Evolutionary conservation across 768 basidiomycete genomes (phyloP), one percentile per base, ranked within the genome.

Genomic region (Hericium coralloides): DNA sequence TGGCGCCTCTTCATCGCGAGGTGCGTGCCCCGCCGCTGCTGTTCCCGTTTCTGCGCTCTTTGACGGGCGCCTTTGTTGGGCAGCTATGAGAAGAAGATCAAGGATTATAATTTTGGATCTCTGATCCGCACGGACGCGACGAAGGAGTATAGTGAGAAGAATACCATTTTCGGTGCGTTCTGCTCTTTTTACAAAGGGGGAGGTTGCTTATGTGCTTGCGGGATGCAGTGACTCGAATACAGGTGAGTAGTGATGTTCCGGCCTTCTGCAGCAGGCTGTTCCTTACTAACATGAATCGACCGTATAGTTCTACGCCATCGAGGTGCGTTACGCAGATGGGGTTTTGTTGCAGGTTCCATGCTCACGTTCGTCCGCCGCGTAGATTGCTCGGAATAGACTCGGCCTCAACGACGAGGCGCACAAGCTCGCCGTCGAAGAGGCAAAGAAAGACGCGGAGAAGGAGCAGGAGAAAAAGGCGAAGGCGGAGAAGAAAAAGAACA

Each of bases 91-190:
- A 85, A 88, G 58, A 89, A 87, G 66, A 76, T 98, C 55, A 87
- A 89, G 66, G 93, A 98, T 63, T 92, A 88, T 73, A 98, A 98
- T 78, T 98, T 98, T 72, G 97, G 97, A 18, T 98, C 92, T 2
- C 76, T 99, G 62, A 87, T 99, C 61, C 82, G 97, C 52, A 85
- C 81, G 49, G 82, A 97, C 65, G 79, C 87, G 38, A 75, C 74
- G 50, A 77, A 81, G 56, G 92, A 95, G 67, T 99, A 98, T 70
- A 83, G 81, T 12, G 89, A 98, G 76, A 80, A 76, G 36, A 99
- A 98, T 74, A 90, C 93, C 6, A 95, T 98, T 61, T 94, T 99
- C 66, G 95, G 94, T 89, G 66, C 18, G 80, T 51, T 20, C 22
- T 26, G 20, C 22, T 12, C 10, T 55, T 49, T 43, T 53, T 56